Evolutionary conservation across 2,329 filamentous ascomycete genomes (phyloP).

Genomic region (Fusarium dimerum): DNA sequence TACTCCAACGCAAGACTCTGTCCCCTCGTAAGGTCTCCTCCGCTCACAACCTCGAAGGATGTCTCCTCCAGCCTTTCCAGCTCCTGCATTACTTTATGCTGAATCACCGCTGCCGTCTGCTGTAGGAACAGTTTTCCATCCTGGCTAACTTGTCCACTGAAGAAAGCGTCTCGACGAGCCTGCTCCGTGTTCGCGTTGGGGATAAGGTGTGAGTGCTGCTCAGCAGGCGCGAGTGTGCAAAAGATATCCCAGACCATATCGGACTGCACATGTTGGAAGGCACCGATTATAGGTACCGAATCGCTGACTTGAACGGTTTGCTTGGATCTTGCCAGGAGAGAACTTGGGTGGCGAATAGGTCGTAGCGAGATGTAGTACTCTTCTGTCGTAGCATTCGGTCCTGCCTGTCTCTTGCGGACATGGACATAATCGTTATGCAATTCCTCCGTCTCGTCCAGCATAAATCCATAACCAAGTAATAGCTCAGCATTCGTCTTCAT

Average conservation of each 20-base stretch:
- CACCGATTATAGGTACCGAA: constrained; percentile 32
- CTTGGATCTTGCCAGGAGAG: constrained; percentile 46
- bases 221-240: constrained; percentile 38
- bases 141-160: constrained; percentile 32
- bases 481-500: constrained; percentile 73
- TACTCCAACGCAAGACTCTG: constrained; percentile 53
- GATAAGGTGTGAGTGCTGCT: constrained; percentile 31
- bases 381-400: constrained; percentile 24
- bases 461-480: constrained; percentile 64
- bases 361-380: constrained; percentile 57
- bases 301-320: constrained; percentile 36
- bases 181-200: constrained; percentile 27
- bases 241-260: constrained; percentile 54
- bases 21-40: constrained; percentile 43
- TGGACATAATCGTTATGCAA: constrained; percentile 64
- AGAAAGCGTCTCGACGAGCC: constrained; percentile 28
- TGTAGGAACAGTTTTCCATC: constrained; percentile 33
- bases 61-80: constrained; percentile 49
- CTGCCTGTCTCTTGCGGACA: constrained; percentile 46
- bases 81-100: constrained; percentile 44
- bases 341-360: constrained; percentile 49
- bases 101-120: constrained; percentile 42
- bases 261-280: constrained; percentile 54
- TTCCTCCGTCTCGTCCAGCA: constrained; percentile 46
- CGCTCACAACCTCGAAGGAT: constrained; percentile 45